These are phyloP conservation scores for Hydnomerulius pinastri DNA, from an alignment of 768 basidiomycete species.

Conservation along the genomic window DNA sequence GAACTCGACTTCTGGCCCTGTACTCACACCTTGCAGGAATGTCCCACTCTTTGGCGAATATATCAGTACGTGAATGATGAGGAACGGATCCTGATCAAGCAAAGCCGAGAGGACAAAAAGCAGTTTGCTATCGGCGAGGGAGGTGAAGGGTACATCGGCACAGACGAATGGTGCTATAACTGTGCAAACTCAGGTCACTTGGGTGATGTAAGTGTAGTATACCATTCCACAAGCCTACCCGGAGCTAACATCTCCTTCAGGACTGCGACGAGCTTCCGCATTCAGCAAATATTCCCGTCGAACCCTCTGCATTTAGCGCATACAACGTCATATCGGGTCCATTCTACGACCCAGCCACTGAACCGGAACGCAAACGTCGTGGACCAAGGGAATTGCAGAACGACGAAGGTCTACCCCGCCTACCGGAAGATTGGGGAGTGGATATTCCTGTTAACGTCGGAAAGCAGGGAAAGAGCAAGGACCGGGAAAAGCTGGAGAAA, in stretches of 20 bases:
- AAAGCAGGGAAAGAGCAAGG: conserved; percentile 60
- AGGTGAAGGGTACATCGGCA: conserved; percentile 76
- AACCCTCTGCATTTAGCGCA: conserved; percentile 68
- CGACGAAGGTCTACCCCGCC: conserved; percentile 25
- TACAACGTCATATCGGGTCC: conserved; percentile 66
- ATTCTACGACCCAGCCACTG: conserved; percentile 51
- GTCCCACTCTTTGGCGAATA: conserved; percentile 79
- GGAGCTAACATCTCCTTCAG: conserved; percentile 35
- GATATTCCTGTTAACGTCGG: conserved; percentile 63
- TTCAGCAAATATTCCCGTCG: conserved; percentile 43
- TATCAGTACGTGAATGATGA: conserved; percentile 69
- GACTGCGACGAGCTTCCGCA: conserved; percentile 56
- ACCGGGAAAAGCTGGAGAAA: conserved; percentile 55
- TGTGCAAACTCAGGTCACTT: conserved; percentile 74
- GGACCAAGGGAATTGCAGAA: conserved; percentile 38
- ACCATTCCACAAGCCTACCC: not conserved
- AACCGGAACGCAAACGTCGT: conserved; percentile 34
- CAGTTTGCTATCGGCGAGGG: conserved; percentile 60
- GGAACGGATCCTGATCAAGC: conserved; percentile 47
- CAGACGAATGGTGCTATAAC: conserved; percentile 81
- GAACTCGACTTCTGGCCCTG: not conserved
- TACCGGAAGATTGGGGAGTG: conserved; percentile 48
- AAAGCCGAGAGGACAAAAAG: conserved; percentile 50
- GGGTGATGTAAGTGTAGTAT: conserved; percentile 63
- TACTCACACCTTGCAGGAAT: conserved; percentile 55